These are phyloP conservation scores for Exophiala viscosa DNA, from an alignment of 2,329 filamentous ascomycete species.

Conservation along the genomic window DNA sequence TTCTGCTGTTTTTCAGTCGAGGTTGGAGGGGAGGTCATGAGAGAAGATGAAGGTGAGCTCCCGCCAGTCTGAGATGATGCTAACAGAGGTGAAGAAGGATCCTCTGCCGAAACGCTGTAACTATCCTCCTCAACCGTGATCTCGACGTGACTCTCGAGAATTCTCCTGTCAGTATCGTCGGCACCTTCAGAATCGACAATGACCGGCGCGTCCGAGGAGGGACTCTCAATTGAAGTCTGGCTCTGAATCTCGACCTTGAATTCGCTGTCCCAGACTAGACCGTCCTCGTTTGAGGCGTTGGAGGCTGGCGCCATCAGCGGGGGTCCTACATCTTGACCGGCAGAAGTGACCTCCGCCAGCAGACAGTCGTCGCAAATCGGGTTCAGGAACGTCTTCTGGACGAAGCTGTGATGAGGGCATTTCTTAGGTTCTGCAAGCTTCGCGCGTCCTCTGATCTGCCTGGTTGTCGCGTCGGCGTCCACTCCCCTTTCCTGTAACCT, in stretches of 20 bases:
- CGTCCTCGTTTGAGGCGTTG: constrained; percentile 5
- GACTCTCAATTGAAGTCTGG: background rate
- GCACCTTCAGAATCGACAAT: background rate
- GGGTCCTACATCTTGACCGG: background rate
- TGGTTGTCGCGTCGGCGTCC: background rate
- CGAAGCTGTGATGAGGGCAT: constrained; percentile 17
- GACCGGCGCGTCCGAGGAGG: background rate
- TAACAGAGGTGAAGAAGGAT: constrained; percentile 5
- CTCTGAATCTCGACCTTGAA: constrained; percentile 25
- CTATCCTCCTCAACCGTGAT: constrained; percentile 16
- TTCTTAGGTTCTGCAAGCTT: constrained; percentile 9
- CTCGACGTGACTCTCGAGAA: constrained; percentile 24
- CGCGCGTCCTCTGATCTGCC: background rate
- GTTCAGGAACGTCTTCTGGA: constrained; percentile 26
- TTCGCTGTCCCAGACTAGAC: constrained; percentile 26
- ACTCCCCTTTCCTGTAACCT: constrained; percentile 8
- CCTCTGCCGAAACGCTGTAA: constrained; percentile 1
- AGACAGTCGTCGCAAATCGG: constrained; percentile 28
- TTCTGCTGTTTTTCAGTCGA: background rate
- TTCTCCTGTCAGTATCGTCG: constrained; percentile 9
- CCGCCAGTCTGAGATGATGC: background rate
- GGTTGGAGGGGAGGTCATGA: constrained; percentile 1
- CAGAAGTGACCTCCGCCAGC: constrained; percentile 10
- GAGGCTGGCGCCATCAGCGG: background rate
- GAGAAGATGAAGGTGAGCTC: constrained; percentile 1